Base-by-base conservation (phyloP, 768 basidiomycete species). In the Galerina marginata region DNA sequence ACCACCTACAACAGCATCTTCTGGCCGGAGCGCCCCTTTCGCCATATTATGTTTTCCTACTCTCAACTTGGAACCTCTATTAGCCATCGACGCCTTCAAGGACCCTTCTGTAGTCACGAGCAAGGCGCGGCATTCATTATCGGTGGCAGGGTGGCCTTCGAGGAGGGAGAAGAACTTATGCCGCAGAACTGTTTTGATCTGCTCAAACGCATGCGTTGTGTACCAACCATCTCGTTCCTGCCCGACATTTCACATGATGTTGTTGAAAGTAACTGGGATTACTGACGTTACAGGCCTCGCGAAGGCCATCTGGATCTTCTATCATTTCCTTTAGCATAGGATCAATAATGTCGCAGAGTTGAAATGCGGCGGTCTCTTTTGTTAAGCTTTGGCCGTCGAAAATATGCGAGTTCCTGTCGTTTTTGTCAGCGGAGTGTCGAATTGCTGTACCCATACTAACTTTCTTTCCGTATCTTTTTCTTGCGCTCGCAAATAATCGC, bases 191-290 rank as follows among this genome's bases (percentile, higher is more conserved):
- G 83, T 84, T 72, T 93, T 95, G 74, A 98, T 95, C 58, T 86
- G 85, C 63, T 93, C 91, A 59, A 95, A 81, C 3, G 89, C 84
- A 62, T 88, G 85, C 0, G 84, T 78, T 4, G 86, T 86, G 69
- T 90, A 97, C 95, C 95, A 98, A 2, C 96, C 96, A 67, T 94
- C 91, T 49, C 89, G 86, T 77, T 92, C 89, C 90, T 91, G 59
- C 38, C 7, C 10, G 37, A 20, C n/a, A 36, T 46, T 50, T 12
- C 48, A 46, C 48, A 54, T 16, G 36, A 39, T 4, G 7, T 20
- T 51, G 37, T 42, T 9, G 23, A n/a, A 23, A 42, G 15, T 16
- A 1, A 10, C 25, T n/a, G n/a, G 39, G 1, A 25, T 15, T 6
- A 79, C 91, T 67, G 61, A 96, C 95, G 69, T 93, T 81, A 71